Evolutionary conservation across 1,139 yeast species (phyloP), one percentile per base, ranked within the genome.

Genomic region (Suhomyces taliae): DNA sequence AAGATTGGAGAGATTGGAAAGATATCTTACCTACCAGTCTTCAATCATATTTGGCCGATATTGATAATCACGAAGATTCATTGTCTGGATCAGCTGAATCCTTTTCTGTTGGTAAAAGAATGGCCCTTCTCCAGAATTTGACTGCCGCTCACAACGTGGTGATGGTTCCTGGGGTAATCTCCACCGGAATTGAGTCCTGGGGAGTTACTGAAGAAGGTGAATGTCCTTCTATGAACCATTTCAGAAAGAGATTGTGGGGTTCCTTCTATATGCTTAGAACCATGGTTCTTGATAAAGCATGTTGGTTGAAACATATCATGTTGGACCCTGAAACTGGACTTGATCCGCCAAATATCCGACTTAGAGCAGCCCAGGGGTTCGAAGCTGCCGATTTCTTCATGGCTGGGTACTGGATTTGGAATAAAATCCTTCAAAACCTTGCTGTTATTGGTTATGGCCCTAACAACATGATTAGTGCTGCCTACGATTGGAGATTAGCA

Each of bases 371-470:
- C 0, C 96, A 89, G 62, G 99, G 99, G 0, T 89, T 93, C 67
- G 98, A 93, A 58, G 95, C 98, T 1, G 95, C 97, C 0, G 99
- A 93, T 67, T 93, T 90, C 67, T 93, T 93, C 62, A 83, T 93
- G 66, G 90, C 98, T 5, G 99, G 99, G 0, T 93, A 93, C 67
- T 93, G 99, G 99, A 89, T 93, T 58, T 93, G 99, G 99, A 90
- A 90, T 64, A 93, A 95, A 64, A 82, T 93, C 46, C 73, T 93
- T 14, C 97, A 93, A 64, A 95, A 95, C 59, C 72, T 95, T 54
- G 96, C 97, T 1, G 98, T 90, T 1, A 80, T 95, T 53, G 97
- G 97, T 0, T 93, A 93, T 65, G 96, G 90, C 39, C 93, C 97
- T 2, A 85, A 90, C 57, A 88, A 81, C 59, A 90, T 93, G 98